These are phyloP conservation scores for Diospyros lotus DNA, from an alignment of 148 eudicot genomes.

Conservation along the genomic window DNA sequence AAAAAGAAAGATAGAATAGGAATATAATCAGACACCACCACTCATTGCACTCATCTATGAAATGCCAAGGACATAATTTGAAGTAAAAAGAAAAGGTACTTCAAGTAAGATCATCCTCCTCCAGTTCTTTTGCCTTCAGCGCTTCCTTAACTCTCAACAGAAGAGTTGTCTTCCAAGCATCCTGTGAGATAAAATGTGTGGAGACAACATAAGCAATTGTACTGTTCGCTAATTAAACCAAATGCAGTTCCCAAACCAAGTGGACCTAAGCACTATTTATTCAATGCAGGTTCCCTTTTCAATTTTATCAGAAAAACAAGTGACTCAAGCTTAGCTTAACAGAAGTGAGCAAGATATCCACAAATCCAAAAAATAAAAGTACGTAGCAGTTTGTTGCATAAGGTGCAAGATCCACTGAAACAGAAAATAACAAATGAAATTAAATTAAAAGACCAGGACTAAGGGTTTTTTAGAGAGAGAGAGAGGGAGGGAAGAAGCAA, in stretches of 20 bases:
- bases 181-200: conserved; percentile 31
- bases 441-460: neutral
- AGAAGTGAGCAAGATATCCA: neutral
- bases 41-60: conserved; percentile 6
- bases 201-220: neutral
- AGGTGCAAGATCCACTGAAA: neutral
- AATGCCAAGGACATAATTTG: neutral
- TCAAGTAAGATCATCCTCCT: conserved; percentile 86
- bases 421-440: neutral
- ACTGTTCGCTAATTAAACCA: neutral
- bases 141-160: conserved; percentile 84
- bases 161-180: conserved; percentile 88
- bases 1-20: neutral
- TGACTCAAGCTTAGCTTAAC: neutral
- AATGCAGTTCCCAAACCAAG: neutral
- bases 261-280: too few species aligned
- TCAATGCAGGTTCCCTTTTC: neutral
- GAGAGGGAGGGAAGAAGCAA: neutral
- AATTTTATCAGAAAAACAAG: conserved; percentile 4
- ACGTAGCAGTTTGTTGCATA: neutral
- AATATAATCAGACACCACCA: neutral
- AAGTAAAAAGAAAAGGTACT: neutral
- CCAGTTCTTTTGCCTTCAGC: conserved; percentile 70
- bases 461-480: neutral
- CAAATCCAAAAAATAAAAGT: neutral